phyloP scores from a whole-genome alignment of 2,329 filamentous ascomycete genomes.

The Apiospora aurea region DNA sequence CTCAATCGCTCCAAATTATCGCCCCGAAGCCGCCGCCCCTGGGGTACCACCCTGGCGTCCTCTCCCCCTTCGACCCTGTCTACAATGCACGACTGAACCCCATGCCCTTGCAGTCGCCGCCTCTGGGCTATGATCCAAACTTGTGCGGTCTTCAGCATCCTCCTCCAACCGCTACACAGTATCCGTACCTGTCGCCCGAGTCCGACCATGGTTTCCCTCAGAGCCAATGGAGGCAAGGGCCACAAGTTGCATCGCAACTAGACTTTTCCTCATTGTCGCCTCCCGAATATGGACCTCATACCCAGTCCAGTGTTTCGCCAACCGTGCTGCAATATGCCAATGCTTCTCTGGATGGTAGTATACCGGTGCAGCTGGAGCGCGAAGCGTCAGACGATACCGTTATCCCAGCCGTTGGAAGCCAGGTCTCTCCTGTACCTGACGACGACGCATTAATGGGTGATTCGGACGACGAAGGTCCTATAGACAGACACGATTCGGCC shows the following conservation, averaged over 20 bases:
- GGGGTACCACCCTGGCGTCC: constrained; percentile 43
- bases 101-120: constrained; percentile 32
- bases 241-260: constrained; percentile 27
- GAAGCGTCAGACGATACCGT: background rate
- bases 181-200: constrained; percentile 41
- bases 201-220: constrained; percentile 39
- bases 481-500: constrained; percentile 47
- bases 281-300: background rate
- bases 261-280: constrained; percentile 37
- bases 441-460: constrained; percentile 69
- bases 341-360: constrained; percentile 24
- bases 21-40: constrained; percentile 57
- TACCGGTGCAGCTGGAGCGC: background rate
- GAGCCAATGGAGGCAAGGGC: constrained; percentile 36
- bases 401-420: background rate
- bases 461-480: constrained; percentile 64
- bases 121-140: constrained; percentile 35
- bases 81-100: background rate
- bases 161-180: constrained; percentile 34
- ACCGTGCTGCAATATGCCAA: constrained; percentile 28
- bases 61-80: constrained; percentile 38
- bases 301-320: constrained; percentile 26
- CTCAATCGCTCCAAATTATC: constrained; percentile 53
- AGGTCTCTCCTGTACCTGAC: constrained; percentile 48
- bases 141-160: constrained; percentile 35